These are phyloP conservation scores for Leccinum broughii DNA, from an alignment of 768 basidiomycete genomes.

Conservation along the genomic window DNA sequence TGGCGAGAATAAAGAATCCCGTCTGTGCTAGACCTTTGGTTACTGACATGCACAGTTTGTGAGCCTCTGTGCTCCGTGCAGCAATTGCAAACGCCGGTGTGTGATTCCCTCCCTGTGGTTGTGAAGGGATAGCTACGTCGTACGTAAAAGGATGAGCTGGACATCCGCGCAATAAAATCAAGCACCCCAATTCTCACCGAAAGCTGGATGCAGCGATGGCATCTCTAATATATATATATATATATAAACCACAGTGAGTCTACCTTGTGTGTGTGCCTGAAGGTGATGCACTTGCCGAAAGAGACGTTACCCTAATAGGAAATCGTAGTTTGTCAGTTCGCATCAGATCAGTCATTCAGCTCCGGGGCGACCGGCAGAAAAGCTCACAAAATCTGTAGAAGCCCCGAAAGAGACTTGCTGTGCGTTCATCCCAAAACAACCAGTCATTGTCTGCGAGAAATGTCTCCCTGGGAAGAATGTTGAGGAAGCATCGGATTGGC, in stretches of 20 bases:
- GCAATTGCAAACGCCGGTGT: constrained; percentile 65
- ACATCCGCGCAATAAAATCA: background rate
- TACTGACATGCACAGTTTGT: constrained; percentile 54
- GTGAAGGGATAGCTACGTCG: constrained; percentile 65
- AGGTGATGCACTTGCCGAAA: constrained; percentile 47
- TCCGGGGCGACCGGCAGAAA: background rate
- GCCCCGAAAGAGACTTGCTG: constrained; percentile 45
- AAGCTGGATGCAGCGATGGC: constrained; percentile 65
- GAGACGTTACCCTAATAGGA: constrained; percentile 68
- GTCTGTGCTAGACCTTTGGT: constrained; percentile 64
- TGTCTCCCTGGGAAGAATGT: constrained; percentile 45
- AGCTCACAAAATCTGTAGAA: constrained; percentile 77
- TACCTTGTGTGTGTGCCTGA: constrained; percentile 7
- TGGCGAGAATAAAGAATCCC: constrained; percentile 58
- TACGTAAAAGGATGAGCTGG: constrained; percentile 29
- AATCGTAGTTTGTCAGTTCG: constrained; percentile 16
- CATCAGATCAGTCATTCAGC: background rate
- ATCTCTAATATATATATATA: constrained; percentile 40
- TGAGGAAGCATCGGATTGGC: constrained; percentile 2
- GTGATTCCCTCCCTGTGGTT: constrained; percentile 72
- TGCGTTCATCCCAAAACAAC: constrained; percentile 44
- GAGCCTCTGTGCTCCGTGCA: constrained; percentile 60
- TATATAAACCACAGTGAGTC: constrained; percentile 10
- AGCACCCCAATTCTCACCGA: constrained; percentile 40
- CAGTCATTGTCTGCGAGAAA: constrained; percentile 48